A percentile compares a stretch with the other conserved stretches of the same genome.
These are phyloP conservation scores for Phytophthora meadii DNA, from an alignment of 352 stramenopile species.

Conservation along the genomic window DNA sequence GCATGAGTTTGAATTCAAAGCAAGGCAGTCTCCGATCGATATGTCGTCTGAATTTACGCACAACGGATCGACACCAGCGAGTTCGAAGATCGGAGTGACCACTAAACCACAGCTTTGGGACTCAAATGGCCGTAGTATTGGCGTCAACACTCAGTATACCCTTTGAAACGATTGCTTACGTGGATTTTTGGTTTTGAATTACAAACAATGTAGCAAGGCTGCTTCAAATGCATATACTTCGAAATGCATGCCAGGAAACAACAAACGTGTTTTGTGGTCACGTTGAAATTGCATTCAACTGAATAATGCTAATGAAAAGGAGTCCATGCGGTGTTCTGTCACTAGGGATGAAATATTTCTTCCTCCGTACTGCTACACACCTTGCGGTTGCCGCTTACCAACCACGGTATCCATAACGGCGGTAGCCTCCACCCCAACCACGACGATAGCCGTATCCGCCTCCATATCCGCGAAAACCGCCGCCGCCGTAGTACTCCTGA, in stretches of 20 bases:
- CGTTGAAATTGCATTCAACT: too few relatives aligned
- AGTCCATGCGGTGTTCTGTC: too few relatives aligned
- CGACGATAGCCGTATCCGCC: conserved; percentile 2
- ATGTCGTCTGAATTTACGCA: background rate
- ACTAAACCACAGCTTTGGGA: conserved; percentile 54
- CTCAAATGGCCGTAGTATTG: conserved; percentile 57
- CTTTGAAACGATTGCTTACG: conserved; percentile 1
- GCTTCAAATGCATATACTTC: too few relatives aligned
- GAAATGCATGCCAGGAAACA: too few relatives aligned
- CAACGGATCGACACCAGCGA: background rate
- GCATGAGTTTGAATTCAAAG: conserved; percentile 31
- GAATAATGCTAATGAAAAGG: too few relatives aligned
- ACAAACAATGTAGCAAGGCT: too few relatives aligned
- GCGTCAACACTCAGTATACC: conserved; percentile 25
- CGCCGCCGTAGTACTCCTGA: background rate
- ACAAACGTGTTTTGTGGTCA: background rate
- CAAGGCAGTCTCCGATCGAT: conserved; percentile 1
- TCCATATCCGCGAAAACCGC: background rate
- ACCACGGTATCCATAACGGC: too few relatives aligned
- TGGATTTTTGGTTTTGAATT: background rate
- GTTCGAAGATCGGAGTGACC: background rate
- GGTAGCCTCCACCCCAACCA: background rate
- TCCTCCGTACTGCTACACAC: too few relatives aligned
- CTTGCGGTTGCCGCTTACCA: too few relatives aligned
- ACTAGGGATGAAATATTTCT: background rate